phyloP scores from a whole-genome alignment of 2,329 filamentous ascomycete species.

The Penicillium freii region DNA sequence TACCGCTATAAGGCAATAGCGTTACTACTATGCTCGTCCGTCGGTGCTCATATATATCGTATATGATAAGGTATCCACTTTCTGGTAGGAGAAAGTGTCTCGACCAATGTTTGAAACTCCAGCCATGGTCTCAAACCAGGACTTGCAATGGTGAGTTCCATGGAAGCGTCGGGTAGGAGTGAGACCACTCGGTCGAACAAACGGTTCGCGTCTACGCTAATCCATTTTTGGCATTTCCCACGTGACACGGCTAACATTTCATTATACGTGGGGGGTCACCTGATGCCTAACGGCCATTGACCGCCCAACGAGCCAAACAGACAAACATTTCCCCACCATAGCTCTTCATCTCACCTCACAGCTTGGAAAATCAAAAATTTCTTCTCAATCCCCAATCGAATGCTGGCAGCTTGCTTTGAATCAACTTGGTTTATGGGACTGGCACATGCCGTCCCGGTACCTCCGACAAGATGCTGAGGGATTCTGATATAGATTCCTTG shows the following conservation, averaged over 20 bases:
- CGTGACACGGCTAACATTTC: not conserved
- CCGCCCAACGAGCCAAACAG: slow-evolving; percentile 4
- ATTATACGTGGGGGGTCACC: not conserved
- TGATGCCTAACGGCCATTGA: slow-evolving; percentile 6
- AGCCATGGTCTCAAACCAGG: not conserved
- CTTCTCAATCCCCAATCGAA: slow-evolving; percentile 6
- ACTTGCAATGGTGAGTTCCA: not conserved
- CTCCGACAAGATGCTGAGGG: slow-evolving; percentile 21
- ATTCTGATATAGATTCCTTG: slow-evolving; percentile 28
- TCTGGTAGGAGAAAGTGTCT: not conserved
- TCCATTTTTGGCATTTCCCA: not conserved
- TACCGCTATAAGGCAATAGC: too few relatives aligned
- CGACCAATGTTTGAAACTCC: not conserved
- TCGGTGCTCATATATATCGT: not conserved
- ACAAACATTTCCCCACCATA: slow-evolving; percentile 12
- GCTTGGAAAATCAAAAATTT: not conserved
- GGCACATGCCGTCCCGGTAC: slow-evolving; percentile 21
- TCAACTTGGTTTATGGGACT: slow-evolving; percentile 14
- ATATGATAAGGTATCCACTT: not conserved
- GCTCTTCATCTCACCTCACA: not conserved
- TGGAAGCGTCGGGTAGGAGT: not conserved
- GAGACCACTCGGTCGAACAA: not conserved
- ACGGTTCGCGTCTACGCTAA: not conserved
- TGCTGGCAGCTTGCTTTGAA: slow-evolving; percentile 6
- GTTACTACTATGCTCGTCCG: not conserved